Conservation (phyloP, 805 yeast genomes). For the Yarrowia keelungensis region DNA sequence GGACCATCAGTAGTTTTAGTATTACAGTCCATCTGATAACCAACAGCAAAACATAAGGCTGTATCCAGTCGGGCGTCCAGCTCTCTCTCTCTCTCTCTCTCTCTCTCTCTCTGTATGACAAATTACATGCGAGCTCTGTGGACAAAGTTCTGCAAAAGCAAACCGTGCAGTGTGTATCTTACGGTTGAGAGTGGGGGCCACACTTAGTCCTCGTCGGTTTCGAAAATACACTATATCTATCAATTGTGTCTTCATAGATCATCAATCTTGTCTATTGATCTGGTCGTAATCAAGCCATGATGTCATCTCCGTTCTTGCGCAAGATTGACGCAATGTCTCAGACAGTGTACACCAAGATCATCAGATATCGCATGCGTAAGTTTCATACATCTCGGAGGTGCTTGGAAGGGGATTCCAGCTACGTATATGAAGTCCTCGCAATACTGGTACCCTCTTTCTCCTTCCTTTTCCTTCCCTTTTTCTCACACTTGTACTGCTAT, state of each 20-base stretch:
- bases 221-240: background rate
- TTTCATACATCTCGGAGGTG: too few relatives aligned
- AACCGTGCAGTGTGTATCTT: background rate
- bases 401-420: too few relatives aligned
- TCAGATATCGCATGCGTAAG: too few relatives aligned
- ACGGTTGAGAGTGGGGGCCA: background rate
- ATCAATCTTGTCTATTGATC: too few relatives aligned
- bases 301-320: too few relatives aligned
- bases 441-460: too few relatives aligned
- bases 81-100: background rate
- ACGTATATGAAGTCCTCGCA: too few relatives aligned
- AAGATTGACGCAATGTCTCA: background rate
- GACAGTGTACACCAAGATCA: background rate
- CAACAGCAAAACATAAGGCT: background rate
- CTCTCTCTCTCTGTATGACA: background rate
- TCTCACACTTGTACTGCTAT: background rate
- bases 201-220: background rate
- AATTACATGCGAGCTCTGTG: background rate
- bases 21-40: too few relatives aligned
- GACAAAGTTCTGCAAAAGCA: conserved; percentile 1
- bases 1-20: too few relatives aligned
- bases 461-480: too few relatives aligned
- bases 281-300: too few relatives aligned
- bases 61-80: background rate
- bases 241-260: background rate